These are phyloP conservation scores for Perilla frutescens DNA, from an alignment of 257 asterid species.

Conservation along the genomic window DNA sequence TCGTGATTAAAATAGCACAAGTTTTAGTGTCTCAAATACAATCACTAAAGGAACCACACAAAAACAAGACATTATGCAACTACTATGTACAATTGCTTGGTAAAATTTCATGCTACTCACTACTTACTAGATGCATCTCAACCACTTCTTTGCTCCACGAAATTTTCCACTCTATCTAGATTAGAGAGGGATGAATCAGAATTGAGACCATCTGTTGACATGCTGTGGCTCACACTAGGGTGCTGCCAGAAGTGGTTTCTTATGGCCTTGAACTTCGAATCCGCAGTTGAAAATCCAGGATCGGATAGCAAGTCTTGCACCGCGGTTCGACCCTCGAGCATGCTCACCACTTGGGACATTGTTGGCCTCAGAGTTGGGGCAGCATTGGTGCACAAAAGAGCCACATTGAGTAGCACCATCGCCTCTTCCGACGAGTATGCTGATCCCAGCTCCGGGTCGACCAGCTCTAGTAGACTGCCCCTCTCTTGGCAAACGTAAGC, in stretches of 20 bases:
- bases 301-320: conserved; percentile 82
- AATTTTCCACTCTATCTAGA: conserved; percentile 39
- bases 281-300: conserved; percentile 62
- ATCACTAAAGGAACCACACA: not conserved
- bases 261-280: conserved; percentile 62
- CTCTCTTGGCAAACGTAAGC: conserved; percentile 89
- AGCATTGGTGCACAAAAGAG: conserved; percentile 83
- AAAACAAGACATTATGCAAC: not conserved
- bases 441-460: conserved; percentile 79
- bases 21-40: not conserved
- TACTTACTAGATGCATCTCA: conserved; percentile 22
- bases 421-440: conserved; percentile 72
- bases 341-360: conserved; percentile 92
- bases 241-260: conserved; percentile 91
- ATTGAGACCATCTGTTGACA: conserved; percentile 51
- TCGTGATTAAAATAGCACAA: not conserved
- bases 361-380: conserved; percentile 83
- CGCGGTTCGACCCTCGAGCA: conserved; percentile 87
- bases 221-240: conserved; percentile 59
- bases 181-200: conserved; percentile 59
- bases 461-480: conserved; percentile 67
- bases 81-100: conserved; percentile 37
- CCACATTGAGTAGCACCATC: conserved; percentile 67
- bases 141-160: conserved; percentile 36
- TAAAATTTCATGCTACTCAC: conserved; percentile 1